Evolutionary conservation across 2,329 filamentous ascomycete species (phyloP), one percentile per base, ranked within the genome.

Genomic region (Rosellinia necatrix): DNA sequence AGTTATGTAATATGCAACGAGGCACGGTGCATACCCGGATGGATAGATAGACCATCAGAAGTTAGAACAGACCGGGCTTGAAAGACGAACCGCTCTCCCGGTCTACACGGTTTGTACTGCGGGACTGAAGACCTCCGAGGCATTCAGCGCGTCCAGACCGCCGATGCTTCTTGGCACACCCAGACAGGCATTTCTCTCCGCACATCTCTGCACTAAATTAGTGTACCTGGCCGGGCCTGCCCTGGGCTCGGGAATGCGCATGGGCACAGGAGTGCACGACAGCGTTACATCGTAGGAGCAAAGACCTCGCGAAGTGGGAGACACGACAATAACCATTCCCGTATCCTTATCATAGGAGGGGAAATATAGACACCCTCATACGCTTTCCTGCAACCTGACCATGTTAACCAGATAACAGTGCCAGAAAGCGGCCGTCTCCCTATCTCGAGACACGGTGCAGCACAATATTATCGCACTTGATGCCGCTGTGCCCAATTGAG

Each of bases 71-170:
- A n/a, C n/a, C n/a, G n/a, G n/a, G n/a, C n/a, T n/a, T n/a, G n/a
- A n/a, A n/a, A n/a, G n/a, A n/a, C n/a, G n/a, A n/a, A n/a, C n/a
- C n/a, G n/a, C n/a, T n/a, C n/a, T n/a, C n/a, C n/a, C n/a, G n/a
- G n/a, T n/a, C n/a, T n/a, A n/a, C n/a, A n/a, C n/a, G n/a, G n/a
- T n/a, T n/a, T n/a, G n/a, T n/a, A n/a, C n/a, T n/a, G n/a, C n/a
- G n/a, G n/a, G n/a, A n/a, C n/a, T n/a, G n/a, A n/a, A n/a, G n/a
- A n/a, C n/a, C n/a, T n/a, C n/a, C n/a, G n/a, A n/a, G n/a, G n/a
- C n/a, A n/a, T n/a, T n/a, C n/a, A n/a, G n/a, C n/a, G 42, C 35
- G 49, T 53, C 44, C 34, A 49, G 55, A 58, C 55, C 55, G 38
- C 47, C 35, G 48, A 40, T 30, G 41, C 15, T 30, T 42, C 56